Evolutionary conservation across 1,139 yeast genomes (phyloP).

Genomic region (Protomyces macrosporus): DNA sequence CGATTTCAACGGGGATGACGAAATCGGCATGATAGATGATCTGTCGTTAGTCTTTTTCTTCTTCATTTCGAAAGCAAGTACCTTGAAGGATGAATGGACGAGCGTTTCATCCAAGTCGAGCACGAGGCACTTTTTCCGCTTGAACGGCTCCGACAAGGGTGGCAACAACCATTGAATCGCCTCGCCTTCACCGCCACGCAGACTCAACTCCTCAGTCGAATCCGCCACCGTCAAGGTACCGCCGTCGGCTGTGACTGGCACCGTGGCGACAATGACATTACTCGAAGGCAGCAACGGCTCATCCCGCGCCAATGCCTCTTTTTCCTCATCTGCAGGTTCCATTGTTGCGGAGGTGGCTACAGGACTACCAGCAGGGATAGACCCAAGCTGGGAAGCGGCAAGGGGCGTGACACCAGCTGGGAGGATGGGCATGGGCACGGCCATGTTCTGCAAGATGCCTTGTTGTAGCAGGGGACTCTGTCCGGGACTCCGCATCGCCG

Average conservation of each 20-base stretch:
- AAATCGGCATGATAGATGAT: slow-evolving; percentile 89
- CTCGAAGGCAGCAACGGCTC: slow-evolving; percentile 14
- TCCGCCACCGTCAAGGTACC: not conserved
- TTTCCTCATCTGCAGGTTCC: not conserved
- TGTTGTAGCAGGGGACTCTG: not conserved
- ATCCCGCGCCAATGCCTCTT: slow-evolving; percentile 9
- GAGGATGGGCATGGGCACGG: no score
- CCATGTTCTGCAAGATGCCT: no score
- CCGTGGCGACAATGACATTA: slow-evolving; percentile 7
- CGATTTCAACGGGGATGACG: slow-evolving; percentile 88
- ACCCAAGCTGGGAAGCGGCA: not conserved
- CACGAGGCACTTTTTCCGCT: slow-evolving; percentile 74
- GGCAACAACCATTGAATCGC: slow-evolving; percentile 50
- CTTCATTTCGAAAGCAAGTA: not conserved
- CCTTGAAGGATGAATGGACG: slow-evolving; percentile 88
- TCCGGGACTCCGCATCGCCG: not conserved
- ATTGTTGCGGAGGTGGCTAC: no score
- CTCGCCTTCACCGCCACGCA: not conserved
- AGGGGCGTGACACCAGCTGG: not conserved
- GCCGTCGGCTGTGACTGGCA: not conserved
- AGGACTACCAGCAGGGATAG: not conserved
- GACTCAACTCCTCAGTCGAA: not conserved
- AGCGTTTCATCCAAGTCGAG: slow-evolving; percentile 92
- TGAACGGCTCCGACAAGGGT: slow-evolving; percentile 44
- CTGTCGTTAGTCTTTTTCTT: slow-evolving; percentile 25